Evolutionary conservation across 2,329 filamentous ascomycete species (phyloP), one percentile per base, ranked within the genome.

Genomic region (Alternaria angustiovoidea): DNA sequence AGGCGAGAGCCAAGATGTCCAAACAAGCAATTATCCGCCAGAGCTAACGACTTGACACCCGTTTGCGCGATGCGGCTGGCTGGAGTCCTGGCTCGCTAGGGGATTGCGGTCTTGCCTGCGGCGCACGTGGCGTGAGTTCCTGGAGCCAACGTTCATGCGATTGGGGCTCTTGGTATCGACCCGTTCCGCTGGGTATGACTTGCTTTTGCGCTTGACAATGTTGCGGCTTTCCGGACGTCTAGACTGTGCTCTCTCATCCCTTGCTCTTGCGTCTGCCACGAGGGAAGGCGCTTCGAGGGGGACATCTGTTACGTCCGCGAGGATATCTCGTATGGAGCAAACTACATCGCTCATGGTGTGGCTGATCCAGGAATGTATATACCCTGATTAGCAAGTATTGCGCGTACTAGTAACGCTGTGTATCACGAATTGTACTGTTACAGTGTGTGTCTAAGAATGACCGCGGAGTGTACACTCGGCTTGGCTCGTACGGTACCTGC

Each of bases 361-460:
- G 28, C 28, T 2, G 9, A 30, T 30, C 11, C 1, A 2, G 28
- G 11, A 0, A 12, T 11, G 28, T 30, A 30, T 30, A 30, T 9
- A 11, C 4, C 28, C 0, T 11, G 9, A 2, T 30, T 11, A 11
- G 11, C 11, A 11, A 30, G 28, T 5, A 11, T 30, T 0, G 28
- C 28, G 11, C 28, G 5, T 11, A 30, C 11, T 5, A 12, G 9
- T 9, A 5, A 12, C 8, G 28, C 8, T 5, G 9, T 30, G 11
- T 0, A 11, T 11, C 28, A 30, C 0, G 9, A 11, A 11, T 30
- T 0, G 9, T 11, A 5, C 9, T 11, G 28, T 11, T 5, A 3
- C 28, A 9, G 11, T 20, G 18, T 39, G 28, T 2, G 18, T 39
- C 38, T 11, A 20, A 5, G 6, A 7, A 8, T 39, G n/a, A 4